Base-by-base conservation (phyloP, 257 asterid species). In the Solanum boliviense region DNA sequence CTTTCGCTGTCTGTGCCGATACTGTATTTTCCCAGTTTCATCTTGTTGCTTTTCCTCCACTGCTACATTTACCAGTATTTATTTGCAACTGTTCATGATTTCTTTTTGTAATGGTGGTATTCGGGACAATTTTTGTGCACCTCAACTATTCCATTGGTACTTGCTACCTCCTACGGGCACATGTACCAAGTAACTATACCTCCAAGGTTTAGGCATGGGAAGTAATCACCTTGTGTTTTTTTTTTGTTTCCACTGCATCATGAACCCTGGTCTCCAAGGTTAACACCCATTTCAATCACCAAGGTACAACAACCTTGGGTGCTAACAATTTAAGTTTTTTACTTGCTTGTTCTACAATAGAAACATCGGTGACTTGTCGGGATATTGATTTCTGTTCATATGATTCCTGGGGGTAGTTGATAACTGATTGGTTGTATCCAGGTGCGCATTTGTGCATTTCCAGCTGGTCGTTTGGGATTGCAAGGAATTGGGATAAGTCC, bases 391-490 rank as follows among this genome's bases (percentile, higher is more conserved):
- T 48, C 84, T 73, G 46, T 46, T 25, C 32, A 73, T 48, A 32
- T 82, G 86, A 73, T 52, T 36, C 41, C 68, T 67, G 5, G 82
- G 41, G 72, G 62, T 39, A 60, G 11, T 73, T 85, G 20, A 44
- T 44, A 44, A 52, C 85, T 81, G 62, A 16, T 76, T 7, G 62
- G 68, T 78, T 72, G 41, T 60, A 86, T 90, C 85, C 94, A 97
- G 99, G 92, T 97, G 38, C 95, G 98, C 35, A 92, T 97, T 44
- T 97, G 99, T 93, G 99, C 99, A 84, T 97, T 97, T 90, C 99
- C 99, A 44, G 95, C 95, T 1, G 89, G 95, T 82, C 93, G 90
- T 29, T 85, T 97, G 91, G 96, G 98, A 65, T 84, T 95, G 89
- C 92, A 91, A 87, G 99, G 98, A 82, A 93, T 95, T 48, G 98